phyloP scores from a whole-genome alignment of 805 yeast genomes.

The Nakazawaea ambrosiae region DNA sequence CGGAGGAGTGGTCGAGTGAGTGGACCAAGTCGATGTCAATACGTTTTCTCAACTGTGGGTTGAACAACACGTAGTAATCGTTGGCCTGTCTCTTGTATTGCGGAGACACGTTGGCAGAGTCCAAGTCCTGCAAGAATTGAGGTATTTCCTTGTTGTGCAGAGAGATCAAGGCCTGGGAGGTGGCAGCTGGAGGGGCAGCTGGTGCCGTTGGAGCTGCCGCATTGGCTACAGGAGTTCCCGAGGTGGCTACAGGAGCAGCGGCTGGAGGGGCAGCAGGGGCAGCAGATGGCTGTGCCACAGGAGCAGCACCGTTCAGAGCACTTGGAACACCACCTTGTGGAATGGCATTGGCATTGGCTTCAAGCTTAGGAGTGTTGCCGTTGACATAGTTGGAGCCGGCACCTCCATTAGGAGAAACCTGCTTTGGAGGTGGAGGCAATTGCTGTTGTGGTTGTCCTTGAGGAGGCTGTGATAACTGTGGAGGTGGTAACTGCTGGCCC shows the following conservation, averaged over 20 bases:
- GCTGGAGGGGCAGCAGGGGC: slow-evolving; percentile 14
- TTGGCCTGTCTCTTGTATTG: slow-evolving; percentile 74
- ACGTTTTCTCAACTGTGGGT: slow-evolving; percentile 71
- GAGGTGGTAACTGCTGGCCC: slow-evolving; percentile 29
- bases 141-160: slow-evolving; percentile 72
- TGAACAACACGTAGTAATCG: slow-evolving; percentile 84
- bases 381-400: slow-evolving; percentile 13
- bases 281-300: slow-evolving; percentile 19
- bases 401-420: slow-evolving; percentile 8
- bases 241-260: slow-evolving; percentile 11
- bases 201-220: slow-evolving; percentile 16
- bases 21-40: slow-evolving; percentile 86
- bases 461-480: slow-evolving; percentile 23
- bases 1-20: slow-evolving; percentile 87
- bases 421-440: slow-evolving; percentile 19
- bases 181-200: slow-evolving; percentile 14
- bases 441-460: slow-evolving; percentile 14
- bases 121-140: slow-evolving; percentile 74
- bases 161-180: slow-evolving; percentile 29
- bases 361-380: slow-evolving; percentile 11
- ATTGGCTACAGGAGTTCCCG: slow-evolving; percentile 10
- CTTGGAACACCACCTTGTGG: slow-evolving; percentile 5
- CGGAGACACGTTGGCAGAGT: slow-evolving; percentile 67
- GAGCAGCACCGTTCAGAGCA: slow-evolving; percentile 18
- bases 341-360: too few species aligned